Percentiles rank a stretch among this genome's conserved stretches.
These are phyloP conservation scores for Dioscorea dumetorum DNA, from an alignment of 106 monocot genomes.

Conservation along the genomic window DNA sequence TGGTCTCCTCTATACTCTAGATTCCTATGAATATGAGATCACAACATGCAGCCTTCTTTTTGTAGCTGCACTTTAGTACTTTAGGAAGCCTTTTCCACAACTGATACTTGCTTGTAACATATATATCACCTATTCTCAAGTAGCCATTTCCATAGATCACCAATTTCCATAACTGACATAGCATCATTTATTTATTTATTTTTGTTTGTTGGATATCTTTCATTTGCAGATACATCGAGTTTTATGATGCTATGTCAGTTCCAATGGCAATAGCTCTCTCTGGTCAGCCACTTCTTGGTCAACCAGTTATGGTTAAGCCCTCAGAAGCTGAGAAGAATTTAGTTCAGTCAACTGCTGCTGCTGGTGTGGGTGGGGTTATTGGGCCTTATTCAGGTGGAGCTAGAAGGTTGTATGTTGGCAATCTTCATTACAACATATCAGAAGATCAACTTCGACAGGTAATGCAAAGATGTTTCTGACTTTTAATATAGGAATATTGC, in stretches of 20 bases:
- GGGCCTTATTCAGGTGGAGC: constrained; percentile 66
- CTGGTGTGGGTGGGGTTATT: constrained; percentile 30
- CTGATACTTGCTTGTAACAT: too few species aligned
- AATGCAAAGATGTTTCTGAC: background rate
- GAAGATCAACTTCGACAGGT: constrained; percentile 92
- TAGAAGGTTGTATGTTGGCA: constrained; percentile 89
- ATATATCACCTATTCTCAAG: too few species aligned
- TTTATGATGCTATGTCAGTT: constrained; percentile 94
- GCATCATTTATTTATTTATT: too few species aligned
- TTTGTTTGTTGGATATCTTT: background rate
- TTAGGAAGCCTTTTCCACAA: too few species aligned
- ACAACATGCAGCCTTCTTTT: too few species aligned
- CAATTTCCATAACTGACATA: too few species aligned
- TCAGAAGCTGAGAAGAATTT: constrained; percentile 96
- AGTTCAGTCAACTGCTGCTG: constrained; percentile 60
- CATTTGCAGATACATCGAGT: constrained; percentile 85
- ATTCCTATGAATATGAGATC: too few species aligned
- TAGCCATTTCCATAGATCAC: too few species aligned
- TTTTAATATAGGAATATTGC: too few species aligned
- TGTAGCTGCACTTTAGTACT: too few species aligned
- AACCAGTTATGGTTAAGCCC: constrained; percentile 93
- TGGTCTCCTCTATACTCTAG: too few species aligned
- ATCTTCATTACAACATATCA: constrained; percentile 81
- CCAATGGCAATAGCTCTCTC: constrained; percentile 97
- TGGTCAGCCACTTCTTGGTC: constrained; percentile 78